Percentiles rank a stretch among this genome's conserved stretches.
Conservation (phyloP, 2,329 filamentous ascomycete species). For the Chaetothyriales sp. region DNA sequence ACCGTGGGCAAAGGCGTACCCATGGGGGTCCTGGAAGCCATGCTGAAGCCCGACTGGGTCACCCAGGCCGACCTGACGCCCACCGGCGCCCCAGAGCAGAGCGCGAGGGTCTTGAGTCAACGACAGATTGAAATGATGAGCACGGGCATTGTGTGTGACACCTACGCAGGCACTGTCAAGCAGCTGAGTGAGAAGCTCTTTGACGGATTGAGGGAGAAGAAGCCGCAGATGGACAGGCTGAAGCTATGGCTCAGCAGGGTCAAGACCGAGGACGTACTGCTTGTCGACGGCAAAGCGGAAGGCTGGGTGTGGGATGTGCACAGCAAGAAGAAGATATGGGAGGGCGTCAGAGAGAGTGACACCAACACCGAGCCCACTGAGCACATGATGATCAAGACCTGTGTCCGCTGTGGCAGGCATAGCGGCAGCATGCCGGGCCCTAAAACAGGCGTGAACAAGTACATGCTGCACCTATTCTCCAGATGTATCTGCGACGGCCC, state of each 20-base stretch:
- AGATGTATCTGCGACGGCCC: slow-evolving; percentile 18
- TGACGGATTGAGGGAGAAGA: slow-evolving; percentile 43
- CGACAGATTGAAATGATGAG: slow-evolving; percentile 17
- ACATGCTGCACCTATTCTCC: slow-evolving; percentile 8
- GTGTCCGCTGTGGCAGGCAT: slow-evolving; percentile 16
- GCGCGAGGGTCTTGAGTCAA: background rate
- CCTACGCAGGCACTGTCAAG: slow-evolving; percentile 37
- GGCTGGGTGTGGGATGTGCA: slow-evolving; percentile 12
- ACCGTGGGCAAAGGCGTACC: slow-evolving; percentile 21
- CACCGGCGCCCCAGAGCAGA: slow-evolving; percentile 38
- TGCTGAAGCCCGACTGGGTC: slow-evolving; percentile 12
- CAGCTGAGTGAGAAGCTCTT: slow-evolving; percentile 51
- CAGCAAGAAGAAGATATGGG: slow-evolving; percentile 12
- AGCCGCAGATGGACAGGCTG: slow-evolving; percentile 44
- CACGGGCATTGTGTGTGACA: slow-evolving; percentile 10
- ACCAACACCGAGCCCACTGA: background rate
- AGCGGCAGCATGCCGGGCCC: slow-evolving; percentile 13
- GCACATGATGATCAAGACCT: slow-evolving; percentile 11
- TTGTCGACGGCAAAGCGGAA: slow-evolving; percentile 37
- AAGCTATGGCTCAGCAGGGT: slow-evolving; percentile 35
- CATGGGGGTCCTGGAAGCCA: slow-evolving; percentile 11
- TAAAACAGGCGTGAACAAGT: slow-evolving; percentile 9
- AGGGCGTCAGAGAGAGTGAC: slow-evolving; percentile 5
- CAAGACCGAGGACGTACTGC: slow-evolving; percentile 11
- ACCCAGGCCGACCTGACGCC: background rate